Evolutionary conservation across 768 basidiomycete species (phyloP).

Genomic region (Mycena sanguinolenta): DNA sequence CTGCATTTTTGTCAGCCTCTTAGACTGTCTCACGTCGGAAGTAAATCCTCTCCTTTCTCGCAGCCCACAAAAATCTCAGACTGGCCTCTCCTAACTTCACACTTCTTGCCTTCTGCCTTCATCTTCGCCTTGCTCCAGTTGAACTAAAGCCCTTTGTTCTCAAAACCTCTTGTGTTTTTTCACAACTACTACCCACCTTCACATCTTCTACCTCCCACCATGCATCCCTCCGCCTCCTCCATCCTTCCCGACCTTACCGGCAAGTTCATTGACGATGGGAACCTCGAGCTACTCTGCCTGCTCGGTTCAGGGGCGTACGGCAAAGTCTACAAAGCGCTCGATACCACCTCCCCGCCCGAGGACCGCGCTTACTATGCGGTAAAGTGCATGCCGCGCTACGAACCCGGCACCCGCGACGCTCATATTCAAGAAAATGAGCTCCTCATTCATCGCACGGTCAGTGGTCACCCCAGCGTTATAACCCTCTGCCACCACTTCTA

Average conservation of each 20-base stretch:
- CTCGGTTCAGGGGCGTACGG: slow-evolving; percentile 52
- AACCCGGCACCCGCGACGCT: slow-evolving; percentile 55
- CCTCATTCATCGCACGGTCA: slow-evolving; percentile 42
- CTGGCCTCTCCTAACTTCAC: background rate
- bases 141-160: background rate
- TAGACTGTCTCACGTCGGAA: background rate
- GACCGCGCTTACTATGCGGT: slow-evolving; percentile 50
- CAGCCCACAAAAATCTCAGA: background rate
- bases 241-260: slow-evolving; percentile 29
- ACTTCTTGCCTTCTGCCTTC: slow-evolving; percentile 1
- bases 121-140: slow-evolving; percentile 4
- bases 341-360: slow-evolving; percentile 21
- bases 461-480: slow-evolving; percentile 57
- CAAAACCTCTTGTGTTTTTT: slow-evolving; percentile 27
- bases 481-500: slow-evolving; percentile 60
- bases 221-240: slow-evolving; percentile 10
- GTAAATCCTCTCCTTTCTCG: background rate
- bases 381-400: slow-evolving; percentile 63
- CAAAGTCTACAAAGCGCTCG: slow-evolving; percentile 41
- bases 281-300: slow-evolving; percentile 56
- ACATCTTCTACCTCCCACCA: background rate
- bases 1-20: too few species aligned
- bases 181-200: slow-evolving; percentile 21
- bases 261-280: slow-evolving; percentile 55
- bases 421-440: slow-evolving; percentile 66